phyloP scores from a whole-genome alignment of 768 basidiomycete genomes.

The Phallus indusiatus region DNA sequence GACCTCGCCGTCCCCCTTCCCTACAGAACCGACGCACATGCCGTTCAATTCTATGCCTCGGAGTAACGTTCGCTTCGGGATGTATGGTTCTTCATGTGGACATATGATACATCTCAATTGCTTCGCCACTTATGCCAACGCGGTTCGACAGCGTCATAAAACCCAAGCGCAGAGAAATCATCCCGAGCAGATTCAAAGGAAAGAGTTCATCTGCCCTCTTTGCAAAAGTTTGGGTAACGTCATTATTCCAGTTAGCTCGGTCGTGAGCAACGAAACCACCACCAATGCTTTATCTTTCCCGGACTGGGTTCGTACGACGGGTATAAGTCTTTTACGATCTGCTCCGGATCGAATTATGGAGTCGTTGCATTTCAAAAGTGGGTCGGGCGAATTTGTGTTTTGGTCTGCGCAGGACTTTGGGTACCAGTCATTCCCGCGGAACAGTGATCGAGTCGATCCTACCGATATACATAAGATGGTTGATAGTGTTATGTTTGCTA shows the following conservation, averaged over 20 bases:
- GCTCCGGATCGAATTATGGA: conserved; percentile 67
- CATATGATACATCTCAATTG: conserved; percentile 98
- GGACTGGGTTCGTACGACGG: conserved; percentile 85
- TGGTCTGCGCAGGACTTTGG: conserved; percentile 78
- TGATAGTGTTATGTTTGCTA: conserved; percentile 72
- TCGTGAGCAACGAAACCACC: conserved; percentile 29
- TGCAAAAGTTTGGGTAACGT: conserved; percentile 96
- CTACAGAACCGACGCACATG: not conserved
- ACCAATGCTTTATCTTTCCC: conserved; percentile 49
- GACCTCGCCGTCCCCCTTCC: not conserved
- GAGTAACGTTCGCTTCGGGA: conserved; percentile 70
- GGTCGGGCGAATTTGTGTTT: conserved; percentile 83
- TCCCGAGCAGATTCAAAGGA: conserved; percentile 87
- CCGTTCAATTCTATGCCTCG: conserved; percentile 67
- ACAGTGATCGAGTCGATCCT: conserved; percentile 41
- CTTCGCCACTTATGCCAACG: conserved; percentile 81
- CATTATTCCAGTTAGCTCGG: conserved; percentile 69
- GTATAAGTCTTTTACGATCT: conserved; percentile 81
- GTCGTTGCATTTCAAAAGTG: conserved; percentile 63
- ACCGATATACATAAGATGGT: conserved; percentile 70
- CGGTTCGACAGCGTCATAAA: conserved; percentile 80
- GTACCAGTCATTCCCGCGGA: conserved; percentile 47
- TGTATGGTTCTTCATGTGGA: conserved; percentile 82
- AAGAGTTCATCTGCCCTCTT: conserved; percentile 92
- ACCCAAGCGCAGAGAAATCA: conserved; percentile 87